Conservation (phyloP, 225 moss, liverwort and hornwort genomes). For the Physcomitrellopsis africana region DNA sequence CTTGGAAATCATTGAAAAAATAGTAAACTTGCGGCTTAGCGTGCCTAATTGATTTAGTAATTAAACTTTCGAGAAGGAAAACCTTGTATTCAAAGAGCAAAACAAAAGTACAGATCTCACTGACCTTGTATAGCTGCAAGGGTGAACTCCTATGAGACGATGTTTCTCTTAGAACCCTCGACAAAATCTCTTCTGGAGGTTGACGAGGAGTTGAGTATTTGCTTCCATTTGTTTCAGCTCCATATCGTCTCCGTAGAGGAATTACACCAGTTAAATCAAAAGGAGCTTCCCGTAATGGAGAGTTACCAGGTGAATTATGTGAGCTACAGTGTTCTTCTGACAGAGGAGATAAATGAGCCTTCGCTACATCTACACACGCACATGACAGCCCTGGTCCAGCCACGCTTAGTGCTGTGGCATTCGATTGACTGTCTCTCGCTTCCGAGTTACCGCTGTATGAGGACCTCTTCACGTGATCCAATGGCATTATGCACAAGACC, state of each 20-base stretch:
- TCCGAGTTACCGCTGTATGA: conserved; percentile 39
- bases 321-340: conserved; percentile 54
- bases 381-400: conserved; percentile 71
- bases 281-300: conserved; percentile 45
- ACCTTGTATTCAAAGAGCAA: neutral
- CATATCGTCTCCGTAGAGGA: conserved; percentile 80
- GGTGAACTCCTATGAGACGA: conserved; percentile 49
- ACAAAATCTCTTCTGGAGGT: conserved; percentile 56
- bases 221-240: conserved; percentile 52
- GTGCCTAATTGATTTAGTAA: neutral
- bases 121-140: conserved; percentile 54
- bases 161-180: conserved; percentile 53
- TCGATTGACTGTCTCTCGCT: conserved; percentile 43
- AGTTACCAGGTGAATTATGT: conserved; percentile 55
- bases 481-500: conserved; percentile 61
- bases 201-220: conserved; percentile 39
- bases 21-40: neutral
- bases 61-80: neutral
- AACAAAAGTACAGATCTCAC: neutral
- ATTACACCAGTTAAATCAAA: conserved; percentile 51
- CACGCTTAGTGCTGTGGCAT: conserved; percentile 41
- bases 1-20: too few relatives aligned
- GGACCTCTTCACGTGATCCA: conserved; percentile 55
- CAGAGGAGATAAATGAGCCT: conserved; percentile 58
- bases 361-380: conserved; percentile 82